These are phyloP conservation scores for Beauveria medogensis DNA, from an alignment of 2,329 filamentous ascomycete species.

Conservation along the genomic window DNA sequence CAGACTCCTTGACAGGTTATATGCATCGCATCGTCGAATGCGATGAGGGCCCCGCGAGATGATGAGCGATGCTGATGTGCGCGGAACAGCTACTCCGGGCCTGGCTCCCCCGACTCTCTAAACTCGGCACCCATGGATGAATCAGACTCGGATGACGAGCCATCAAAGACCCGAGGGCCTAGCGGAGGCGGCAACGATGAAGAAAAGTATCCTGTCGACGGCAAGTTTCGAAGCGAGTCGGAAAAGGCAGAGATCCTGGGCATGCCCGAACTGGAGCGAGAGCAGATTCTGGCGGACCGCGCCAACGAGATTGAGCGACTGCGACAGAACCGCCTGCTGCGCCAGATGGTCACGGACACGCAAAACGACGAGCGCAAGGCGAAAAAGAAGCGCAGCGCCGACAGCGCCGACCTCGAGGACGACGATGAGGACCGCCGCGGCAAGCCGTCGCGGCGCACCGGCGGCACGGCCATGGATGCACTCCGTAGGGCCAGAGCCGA, in stretches of 20 bases:
- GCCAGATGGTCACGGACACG: slow-evolving; percentile 62
- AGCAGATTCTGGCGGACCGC: slow-evolving; percentile 82
- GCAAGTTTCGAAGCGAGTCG: slow-evolving; percentile 65
- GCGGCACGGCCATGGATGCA: slow-evolving; percentile 61
- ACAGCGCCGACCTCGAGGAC: slow-evolving; percentile 71
- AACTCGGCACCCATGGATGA: slow-evolving; percentile 86
- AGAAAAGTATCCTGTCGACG: slow-evolving; percentile 77
- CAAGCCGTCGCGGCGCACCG: slow-evolving; percentile 64
- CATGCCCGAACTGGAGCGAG: slow-evolving; percentile 84
- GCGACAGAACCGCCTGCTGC: slow-evolving; percentile 73
- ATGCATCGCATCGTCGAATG: background rate
- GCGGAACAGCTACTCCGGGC: slow-evolving; percentile 55
- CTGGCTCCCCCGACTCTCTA: slow-evolving; percentile 64
- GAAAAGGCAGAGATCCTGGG: slow-evolving; percentile 75
- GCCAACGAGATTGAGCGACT: slow-evolving; percentile 74
- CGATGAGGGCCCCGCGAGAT: background rate
- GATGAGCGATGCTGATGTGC: background rate
- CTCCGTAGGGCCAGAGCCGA: slow-evolving; percentile 54
- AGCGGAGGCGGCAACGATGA: slow-evolving; percentile 42
- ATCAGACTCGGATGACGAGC: slow-evolving; percentile 58
- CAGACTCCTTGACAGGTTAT: background rate
- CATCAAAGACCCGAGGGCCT: slow-evolving; percentile 33
- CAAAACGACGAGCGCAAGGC: slow-evolving; percentile 52
- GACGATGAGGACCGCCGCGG: slow-evolving; percentile 36
- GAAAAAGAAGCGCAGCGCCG: slow-evolving; percentile 69